Evolutionary conservation across 208 protist species (phyloP).

Genomic region (Trypanosoma lewisi): DNA sequence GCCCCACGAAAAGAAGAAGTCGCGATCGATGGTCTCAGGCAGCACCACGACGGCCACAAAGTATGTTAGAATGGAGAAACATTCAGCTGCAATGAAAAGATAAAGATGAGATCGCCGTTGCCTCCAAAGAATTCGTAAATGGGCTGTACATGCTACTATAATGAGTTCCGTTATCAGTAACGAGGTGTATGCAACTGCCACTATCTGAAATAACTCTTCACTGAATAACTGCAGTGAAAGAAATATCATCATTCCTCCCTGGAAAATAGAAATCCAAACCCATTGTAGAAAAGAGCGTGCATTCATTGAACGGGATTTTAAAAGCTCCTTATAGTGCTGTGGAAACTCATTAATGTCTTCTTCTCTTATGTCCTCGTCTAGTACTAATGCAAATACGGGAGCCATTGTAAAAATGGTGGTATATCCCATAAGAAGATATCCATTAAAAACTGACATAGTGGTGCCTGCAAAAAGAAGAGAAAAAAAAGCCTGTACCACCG

Average conservation of each 20-base stretch:
- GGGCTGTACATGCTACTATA: conserved; percentile 93
- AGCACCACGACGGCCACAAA: conserved; percentile 90
- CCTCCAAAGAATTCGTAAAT: conserved; percentile 83
- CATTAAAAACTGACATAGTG: conserved; percentile 96
- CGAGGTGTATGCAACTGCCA: conserved; percentile 97
- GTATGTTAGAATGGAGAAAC: conserved; percentile 90
- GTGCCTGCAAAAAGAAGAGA: conserved; percentile 97
- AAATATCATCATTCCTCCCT: conserved; percentile 97
- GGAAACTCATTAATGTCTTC: conserved; percentile 94
- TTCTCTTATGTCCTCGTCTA: conserved; percentile 96
- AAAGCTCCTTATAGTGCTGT: conserved; percentile 96
- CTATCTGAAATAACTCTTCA: conserved; percentile 93
- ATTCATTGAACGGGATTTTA: conserved; percentile 93
- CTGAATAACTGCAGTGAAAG: conserved; percentile 94
- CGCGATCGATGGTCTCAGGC: conserved; percentile 89
- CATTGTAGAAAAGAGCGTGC: conserved; percentile 82
- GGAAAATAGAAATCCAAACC: conserved; percentile 84
- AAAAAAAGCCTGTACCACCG: conserved; percentile 97
- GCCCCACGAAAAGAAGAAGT: conserved; percentile 91
- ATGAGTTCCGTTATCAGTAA: conserved; percentile 97
- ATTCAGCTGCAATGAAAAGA: conserved; percentile 86
- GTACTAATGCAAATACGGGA: conserved; percentile 97
- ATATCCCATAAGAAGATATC: conserved; percentile 96
- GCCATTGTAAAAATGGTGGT: conserved; percentile 97
- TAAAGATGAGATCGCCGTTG: conserved; percentile 69